Conservation (phyloP, 148 eudicot genomes). For the Pouteria glomerata region DNA sequence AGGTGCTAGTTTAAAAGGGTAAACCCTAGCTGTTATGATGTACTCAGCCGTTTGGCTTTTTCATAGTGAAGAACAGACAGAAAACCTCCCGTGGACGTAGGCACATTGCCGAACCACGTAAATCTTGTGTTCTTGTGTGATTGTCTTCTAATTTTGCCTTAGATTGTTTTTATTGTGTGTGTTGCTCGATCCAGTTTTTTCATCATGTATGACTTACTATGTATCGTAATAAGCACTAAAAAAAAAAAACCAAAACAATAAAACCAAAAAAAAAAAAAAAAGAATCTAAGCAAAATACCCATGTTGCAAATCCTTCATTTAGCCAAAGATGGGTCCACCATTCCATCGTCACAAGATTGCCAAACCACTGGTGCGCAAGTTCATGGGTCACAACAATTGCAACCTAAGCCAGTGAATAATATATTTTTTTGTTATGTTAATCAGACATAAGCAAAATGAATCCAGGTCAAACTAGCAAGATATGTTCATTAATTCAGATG, state of each 20-base stretch:
- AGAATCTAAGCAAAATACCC: slow-evolving; percentile 42
- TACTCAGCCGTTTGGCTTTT: too few species aligned
- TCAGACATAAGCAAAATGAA: slow-evolving; percentile 8
- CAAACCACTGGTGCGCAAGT: slow-evolving; percentile 98
- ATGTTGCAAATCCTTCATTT: slow-evolving; percentile 97
- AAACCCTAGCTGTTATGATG: too few species aligned
- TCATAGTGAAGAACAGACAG: too few species aligned
- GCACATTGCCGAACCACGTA: too few species aligned
- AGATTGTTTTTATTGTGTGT: too few species aligned
- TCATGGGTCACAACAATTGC: slow-evolving; percentile 97
- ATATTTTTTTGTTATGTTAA: background rate
- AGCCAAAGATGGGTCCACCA: slow-evolving; percentile 99
- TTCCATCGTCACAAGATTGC: slow-evolving; percentile 98
- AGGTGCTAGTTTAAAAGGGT: too few species aligned
- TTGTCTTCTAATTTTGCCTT: too few species aligned
- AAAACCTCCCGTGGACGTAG: too few species aligned
- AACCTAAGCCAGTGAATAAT: slow-evolving; percentile 40
- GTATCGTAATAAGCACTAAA: background rate
- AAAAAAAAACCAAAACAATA: too few species aligned
- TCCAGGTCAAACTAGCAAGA: background rate
- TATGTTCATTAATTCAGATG: too few species aligned
- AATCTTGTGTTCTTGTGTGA: too few species aligned
- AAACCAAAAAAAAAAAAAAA: background rate
- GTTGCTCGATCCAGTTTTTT: too few species aligned
- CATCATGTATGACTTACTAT: background rate